Evolutionary conservation across 2,329 filamentous ascomycete genomes (phyloP).

Genomic region (Peltaster fructicola): DNA sequence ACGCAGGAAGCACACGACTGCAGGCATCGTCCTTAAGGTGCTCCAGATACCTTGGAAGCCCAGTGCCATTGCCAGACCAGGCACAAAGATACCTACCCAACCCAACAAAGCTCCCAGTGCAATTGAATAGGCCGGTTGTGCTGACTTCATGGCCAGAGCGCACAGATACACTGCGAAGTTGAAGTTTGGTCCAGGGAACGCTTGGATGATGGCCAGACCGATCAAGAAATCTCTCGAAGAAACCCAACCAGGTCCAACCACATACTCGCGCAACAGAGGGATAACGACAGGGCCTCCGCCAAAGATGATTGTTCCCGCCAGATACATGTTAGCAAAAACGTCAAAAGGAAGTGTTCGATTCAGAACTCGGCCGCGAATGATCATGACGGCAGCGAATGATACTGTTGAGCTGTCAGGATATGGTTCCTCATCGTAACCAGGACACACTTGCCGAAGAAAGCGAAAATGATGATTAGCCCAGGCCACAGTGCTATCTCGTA

Average conservation of each 20-base stretch:
- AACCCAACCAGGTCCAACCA: slow-evolving; percentile 55
- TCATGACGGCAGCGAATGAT: slow-evolving; percentile 40
- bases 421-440: slow-evolving; percentile 4
- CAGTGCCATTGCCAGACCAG: slow-evolving; percentile 21
- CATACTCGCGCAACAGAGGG: slow-evolving; percentile 23
- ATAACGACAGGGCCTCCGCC: slow-evolving; percentile 30
- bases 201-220: slow-evolving; percentile 53
- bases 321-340: slow-evolving; percentile 56
- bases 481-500: too few relatives aligned
- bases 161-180: slow-evolving; percentile 32
- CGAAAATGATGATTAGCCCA: slow-evolving; percentile 18
- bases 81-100: slow-evolving; percentile 23
- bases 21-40: slow-evolving; percentile 18
- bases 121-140: slow-evolving; percentile 16
- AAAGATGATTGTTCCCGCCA: slow-evolving; percentile 46
- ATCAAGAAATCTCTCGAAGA: slow-evolving; percentile 53
- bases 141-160: slow-evolving; percentile 19
- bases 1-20: slow-evolving; percentile 19
- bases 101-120: slow-evolving; percentile 22
- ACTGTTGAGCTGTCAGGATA: too few relatives aligned
- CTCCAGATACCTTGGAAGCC: slow-evolving; percentile 24
- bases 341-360: slow-evolving; percentile 32
- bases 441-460: slow-evolving; percentile 32
- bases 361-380: slow-evolving; percentile 24
- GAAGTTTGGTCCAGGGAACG: slow-evolving; percentile 48